Evolutionary conservation across 371 early-diverging fungal genomes (phyloP), one percentile per base, ranked within the genome.

Genomic region (Rhizopus sp.): DNA sequence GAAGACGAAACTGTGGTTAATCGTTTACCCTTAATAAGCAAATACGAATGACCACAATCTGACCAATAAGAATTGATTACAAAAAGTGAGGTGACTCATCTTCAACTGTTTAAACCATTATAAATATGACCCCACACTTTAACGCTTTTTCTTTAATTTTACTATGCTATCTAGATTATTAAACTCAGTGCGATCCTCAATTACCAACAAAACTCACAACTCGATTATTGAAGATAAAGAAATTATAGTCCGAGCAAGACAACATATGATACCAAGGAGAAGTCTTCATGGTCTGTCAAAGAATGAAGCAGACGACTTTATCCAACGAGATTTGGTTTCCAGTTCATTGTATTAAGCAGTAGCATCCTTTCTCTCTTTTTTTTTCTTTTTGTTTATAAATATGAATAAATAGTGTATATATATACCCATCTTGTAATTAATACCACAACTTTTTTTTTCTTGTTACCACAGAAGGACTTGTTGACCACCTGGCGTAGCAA

Each of bases 241-340:
- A 39, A 42, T 10, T 37, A 34, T 59, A 5, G 59, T 58, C 13
- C 44, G 46, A 17, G 44, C 42, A 7, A 57, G 51, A 10, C 46
- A 34, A 30, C 10, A 38, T 37, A 23, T 16, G 38, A 57, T 50
- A 30, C 48, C 15, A 31, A 39, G 16, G 6, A 42, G 4, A 10
- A 5, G 10, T 39, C 16, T 45, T 5, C 30, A 9, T 50, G 70
- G 70, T 31, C 41, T 73, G 47, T 68, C 69, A 5, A 42, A 49
- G 9, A 68, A 71, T 16, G 60, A 58, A 15, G 57, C 69, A 37
- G 75, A 74, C 42, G 75, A 74, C 45, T 74, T 66, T 42, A 64
- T 75, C 3, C 72, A 70, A 56, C 63, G 66, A 35, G 75, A 74
- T 33, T 53, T 74, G 6, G 61, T 71, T 10, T 66, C 69, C 23